phyloP scores from a whole-genome alignment of 495 filamentous ascomycete genomes.

The Halenospora varia region DNA sequence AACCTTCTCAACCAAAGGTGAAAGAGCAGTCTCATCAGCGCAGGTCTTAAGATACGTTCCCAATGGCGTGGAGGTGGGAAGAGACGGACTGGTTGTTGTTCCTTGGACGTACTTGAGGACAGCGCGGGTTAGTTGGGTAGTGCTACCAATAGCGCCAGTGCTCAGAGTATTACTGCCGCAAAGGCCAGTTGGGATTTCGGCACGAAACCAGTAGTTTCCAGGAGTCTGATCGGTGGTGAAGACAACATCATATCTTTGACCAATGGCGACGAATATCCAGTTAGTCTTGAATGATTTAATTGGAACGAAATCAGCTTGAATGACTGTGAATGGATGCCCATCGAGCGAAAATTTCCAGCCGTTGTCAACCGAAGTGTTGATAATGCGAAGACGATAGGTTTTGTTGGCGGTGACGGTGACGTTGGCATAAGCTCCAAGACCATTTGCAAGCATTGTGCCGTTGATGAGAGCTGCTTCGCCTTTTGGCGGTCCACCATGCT shows the following conservation, averaged over 20 bases:
- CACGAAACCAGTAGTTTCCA: slow-evolving; percentile 52
- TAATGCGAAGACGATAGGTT: slow-evolving; percentile 43
- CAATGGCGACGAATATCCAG: slow-evolving; percentile 54
- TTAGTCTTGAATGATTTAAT: slow-evolving; percentile 39
- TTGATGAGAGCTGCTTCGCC: slow-evolving; percentile 26
- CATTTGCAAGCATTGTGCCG: not conserved
- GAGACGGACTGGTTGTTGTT: not conserved
- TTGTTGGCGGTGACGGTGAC: slow-evolving; percentile 18
- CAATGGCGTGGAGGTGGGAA: not conserved
- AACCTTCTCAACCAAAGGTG: not conserved
- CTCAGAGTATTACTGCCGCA: slow-evolving; percentile 13
- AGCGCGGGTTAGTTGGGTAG: slow-evolving; percentile 25
- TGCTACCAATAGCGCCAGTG: slow-evolving; percentile 36
- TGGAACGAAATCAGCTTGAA: slow-evolving; percentile 43
- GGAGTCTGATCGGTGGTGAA: slow-evolving; percentile 49
- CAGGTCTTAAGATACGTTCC: not conserved
- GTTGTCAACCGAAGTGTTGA: slow-evolving; percentile 49
- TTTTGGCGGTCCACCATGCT: not conserved
- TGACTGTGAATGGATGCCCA: slow-evolving; percentile 42
- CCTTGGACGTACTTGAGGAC: slow-evolving; percentile 29
- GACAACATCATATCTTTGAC: slow-evolving; percentile 65
- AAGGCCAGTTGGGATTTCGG: slow-evolving; percentile 26
- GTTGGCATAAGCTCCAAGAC: not conserved
- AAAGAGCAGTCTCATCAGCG: slow-evolving; percentile 32
- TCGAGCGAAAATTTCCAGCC: slow-evolving; percentile 44